Evolutionary conservation across 768 basidiomycete genomes (phyloP), one percentile per base, ranked within the genome.

Genomic region (Tubosaeta sp.): DNA sequence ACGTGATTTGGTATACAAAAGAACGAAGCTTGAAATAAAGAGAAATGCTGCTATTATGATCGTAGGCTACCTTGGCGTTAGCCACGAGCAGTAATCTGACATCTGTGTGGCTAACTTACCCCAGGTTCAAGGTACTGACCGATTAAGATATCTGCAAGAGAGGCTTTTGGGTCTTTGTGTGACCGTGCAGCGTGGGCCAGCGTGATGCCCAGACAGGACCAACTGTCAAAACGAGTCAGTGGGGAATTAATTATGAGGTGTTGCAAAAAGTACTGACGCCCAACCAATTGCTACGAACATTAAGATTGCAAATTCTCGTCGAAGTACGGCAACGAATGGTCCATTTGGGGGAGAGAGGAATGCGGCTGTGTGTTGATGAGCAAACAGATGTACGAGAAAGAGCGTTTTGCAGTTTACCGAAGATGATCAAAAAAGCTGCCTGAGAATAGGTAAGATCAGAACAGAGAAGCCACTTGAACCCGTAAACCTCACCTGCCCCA

Each of bases 261-360:
- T 10, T 37, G 1, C 16, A 6, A 41, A 50, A 27, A n/a, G n/a
- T 16, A 76, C 82, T 64, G 56, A 85, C 85, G 78, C 85, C 85
- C 84, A 88, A 27, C 75, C 73, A 9, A 73, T 19, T 2, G 71
- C 55, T 0, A 76, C 76, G 43, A 83, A 80, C 1, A 73, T 19
- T 5, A 86, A 53, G 34, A 84, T 78, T 6, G 78, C 70, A 11
- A 79, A 39, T 60, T 88, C 85, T 1, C 85, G 81, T 60, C 88
- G 86, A 13, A 86, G 61, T 5, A 85, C 83, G 5, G 76, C 72
- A n/a, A 85, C 69, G 59, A 88, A 86, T 0, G 85, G 84, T 48
- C 85, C 86, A 17, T 62, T 71, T 1, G 88, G 86, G 1, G 88
- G 84, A 5, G 84, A 84, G 4, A 90, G 58, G 56, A 88, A 79